Evolutionary conservation across 2,329 filamentous ascomycete genomes (phyloP).

Genomic region (Orbilia ellipsospora): DNA sequence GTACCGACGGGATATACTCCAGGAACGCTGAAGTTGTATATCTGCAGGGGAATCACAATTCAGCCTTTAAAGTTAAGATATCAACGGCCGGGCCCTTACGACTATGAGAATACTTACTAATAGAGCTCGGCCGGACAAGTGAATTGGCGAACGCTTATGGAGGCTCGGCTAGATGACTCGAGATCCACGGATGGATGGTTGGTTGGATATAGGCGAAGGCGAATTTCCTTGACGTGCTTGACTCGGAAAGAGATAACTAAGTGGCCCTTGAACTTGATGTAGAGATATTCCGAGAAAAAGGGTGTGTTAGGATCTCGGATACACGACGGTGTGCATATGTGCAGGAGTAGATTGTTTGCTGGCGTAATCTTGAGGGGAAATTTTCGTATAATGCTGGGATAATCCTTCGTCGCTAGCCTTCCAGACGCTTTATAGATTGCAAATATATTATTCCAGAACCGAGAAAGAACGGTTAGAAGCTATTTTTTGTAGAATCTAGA

Average conservation of each 20-base stretch:
- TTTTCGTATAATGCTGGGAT: constrained; percentile 6
- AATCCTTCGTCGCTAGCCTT: background rate
- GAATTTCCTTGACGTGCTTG: constrained; percentile 5
- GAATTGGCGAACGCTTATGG: no score
- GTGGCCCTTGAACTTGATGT: no score
- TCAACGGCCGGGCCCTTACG: background rate
- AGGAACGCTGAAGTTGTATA: constrained; percentile 12
- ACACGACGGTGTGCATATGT: background rate
- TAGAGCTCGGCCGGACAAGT: no score
- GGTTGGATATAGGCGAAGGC: constrained; percentile 30
- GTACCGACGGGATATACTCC: background rate
- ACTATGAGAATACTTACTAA: no score
- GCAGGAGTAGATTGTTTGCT: background rate
- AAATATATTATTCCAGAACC: no score
- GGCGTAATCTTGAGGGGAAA: background rate
- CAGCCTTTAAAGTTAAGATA: constrained; percentile 30
- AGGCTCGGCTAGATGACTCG: no score
- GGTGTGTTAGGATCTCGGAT: background rate
- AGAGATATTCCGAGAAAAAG: no score
- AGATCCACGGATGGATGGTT: background rate
- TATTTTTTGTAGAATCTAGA: background rate
- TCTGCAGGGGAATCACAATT: constrained; percentile 21
- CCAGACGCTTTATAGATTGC: constrained; percentile 15
- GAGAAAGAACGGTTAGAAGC: constrained; percentile 24
- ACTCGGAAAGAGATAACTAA: no score